phyloP scores from a whole-genome alignment of 345 rosid species.

The Turritis glabra region DNA sequence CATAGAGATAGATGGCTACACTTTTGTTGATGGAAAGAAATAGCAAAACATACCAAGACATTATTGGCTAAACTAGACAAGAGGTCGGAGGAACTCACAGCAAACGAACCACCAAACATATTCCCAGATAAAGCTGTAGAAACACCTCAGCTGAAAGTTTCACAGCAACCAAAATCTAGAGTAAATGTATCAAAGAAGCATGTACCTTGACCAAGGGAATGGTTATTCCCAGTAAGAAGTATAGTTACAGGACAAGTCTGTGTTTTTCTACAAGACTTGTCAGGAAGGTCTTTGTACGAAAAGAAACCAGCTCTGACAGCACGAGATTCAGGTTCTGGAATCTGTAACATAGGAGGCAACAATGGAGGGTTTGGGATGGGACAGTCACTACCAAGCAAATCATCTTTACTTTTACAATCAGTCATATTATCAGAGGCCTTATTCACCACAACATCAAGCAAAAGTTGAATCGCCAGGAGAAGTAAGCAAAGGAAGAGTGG shows the following conservation, averaged over 20 bases:
- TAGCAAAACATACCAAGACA: slow-evolving; percentile 51
- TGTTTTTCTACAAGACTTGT: slow-evolving; percentile 60
- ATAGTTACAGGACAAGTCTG: slow-evolving; percentile 70
- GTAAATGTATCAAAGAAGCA: background rate
- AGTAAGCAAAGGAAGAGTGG: slow-evolving; percentile 78
- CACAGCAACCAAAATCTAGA: slow-evolving; percentile 1
- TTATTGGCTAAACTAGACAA: slow-evolving; percentile 46
- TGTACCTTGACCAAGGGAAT: slow-evolving; percentile 64
- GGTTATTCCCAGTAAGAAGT: slow-evolving; percentile 70
- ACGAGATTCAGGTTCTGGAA: slow-evolving; percentile 66
- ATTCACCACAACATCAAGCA: slow-evolving; percentile 37
- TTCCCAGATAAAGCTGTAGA: slow-evolving; percentile 54
- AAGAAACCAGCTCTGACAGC: slow-evolving; percentile 54
- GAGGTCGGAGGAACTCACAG: slow-evolving; percentile 46
- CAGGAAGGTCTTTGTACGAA: slow-evolving; percentile 57
- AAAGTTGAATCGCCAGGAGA: slow-evolving; percentile 47
- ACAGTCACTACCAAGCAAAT: slow-evolving; percentile 31
- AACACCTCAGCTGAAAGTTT: slow-evolving; percentile 8
- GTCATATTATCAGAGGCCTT: slow-evolving; percentile 5
- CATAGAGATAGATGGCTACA: background rate
- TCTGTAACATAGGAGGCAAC: slow-evolving; percentile 74
- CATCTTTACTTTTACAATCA: slow-evolving; percentile 43
- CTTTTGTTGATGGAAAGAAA: background rate
- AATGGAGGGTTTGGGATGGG: slow-evolving; percentile 54
- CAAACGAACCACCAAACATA: slow-evolving; percentile 51